phyloP scores from a whole-genome alignment of 192 early-diverging fungal genomes.

The Coemansia sp. region DNA sequence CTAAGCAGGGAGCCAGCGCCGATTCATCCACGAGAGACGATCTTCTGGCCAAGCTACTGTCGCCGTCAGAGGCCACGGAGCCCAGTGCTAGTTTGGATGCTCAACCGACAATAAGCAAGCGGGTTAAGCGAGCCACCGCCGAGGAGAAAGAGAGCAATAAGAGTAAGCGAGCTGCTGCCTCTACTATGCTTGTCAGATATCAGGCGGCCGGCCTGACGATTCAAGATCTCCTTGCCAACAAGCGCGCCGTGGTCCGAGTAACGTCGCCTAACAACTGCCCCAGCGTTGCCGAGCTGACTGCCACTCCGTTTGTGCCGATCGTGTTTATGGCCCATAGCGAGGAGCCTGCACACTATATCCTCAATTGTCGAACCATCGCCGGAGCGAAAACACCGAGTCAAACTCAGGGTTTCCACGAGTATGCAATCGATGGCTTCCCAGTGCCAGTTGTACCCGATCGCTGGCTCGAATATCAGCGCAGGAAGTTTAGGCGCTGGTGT shows the following conservation, averaged over 20 bases:
- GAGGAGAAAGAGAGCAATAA: not conserved
- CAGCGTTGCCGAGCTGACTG: not conserved
- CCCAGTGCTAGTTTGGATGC: too few species aligned
- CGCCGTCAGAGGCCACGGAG: too few species aligned
- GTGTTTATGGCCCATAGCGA: not conserved
- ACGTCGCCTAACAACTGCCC: not conserved
- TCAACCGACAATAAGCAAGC: not conserved
- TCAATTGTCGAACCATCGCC: not conserved
- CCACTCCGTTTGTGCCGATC: slow-evolving; percentile 10
- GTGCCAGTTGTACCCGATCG: slow-evolving; percentile 15
- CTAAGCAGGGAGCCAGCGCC: too few species aligned
- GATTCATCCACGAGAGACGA: too few species aligned
- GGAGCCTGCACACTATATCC: not conserved
- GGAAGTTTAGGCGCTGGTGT: slow-evolving; percentile 14
- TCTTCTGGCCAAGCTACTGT: too few species aligned
- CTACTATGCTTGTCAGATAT: not conserved
- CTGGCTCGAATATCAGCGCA: slow-evolving; percentile 14
- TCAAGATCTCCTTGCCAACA: not conserved
- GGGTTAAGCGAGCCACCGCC: not conserved
- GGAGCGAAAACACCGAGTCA: not conserved
- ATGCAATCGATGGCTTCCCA: slow-evolving; percentile 17
- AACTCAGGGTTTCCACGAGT: slow-evolving; percentile 10
- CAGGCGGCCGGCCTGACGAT: not conserved
- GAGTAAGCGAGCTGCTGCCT: not conserved
- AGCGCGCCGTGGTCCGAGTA: not conserved